phyloP scores from a whole-genome alignment of 2,329 filamentous ascomycete species.

The Sclerotinia nivalis region DNA sequence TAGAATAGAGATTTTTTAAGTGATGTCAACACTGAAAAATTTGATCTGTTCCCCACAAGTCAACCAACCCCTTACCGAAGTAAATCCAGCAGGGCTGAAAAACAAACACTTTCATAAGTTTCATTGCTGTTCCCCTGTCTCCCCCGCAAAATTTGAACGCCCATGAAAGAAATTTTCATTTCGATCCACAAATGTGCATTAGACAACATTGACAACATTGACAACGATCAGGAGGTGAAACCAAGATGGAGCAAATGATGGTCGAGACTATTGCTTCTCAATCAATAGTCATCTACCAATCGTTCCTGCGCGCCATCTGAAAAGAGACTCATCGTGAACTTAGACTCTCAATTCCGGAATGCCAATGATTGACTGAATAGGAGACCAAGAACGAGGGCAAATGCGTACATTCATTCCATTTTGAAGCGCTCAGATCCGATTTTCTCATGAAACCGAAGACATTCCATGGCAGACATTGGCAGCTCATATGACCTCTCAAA shows the following conservation, averaged over 20 bases:
- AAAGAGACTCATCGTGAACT: neutral
- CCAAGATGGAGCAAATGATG: slow-evolving; percentile 1
- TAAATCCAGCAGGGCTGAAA: slow-evolving; percentile 18
- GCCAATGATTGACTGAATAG: slow-evolving; percentile 8
- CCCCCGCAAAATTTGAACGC: slow-evolving; percentile 14
- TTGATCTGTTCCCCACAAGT: slow-evolving; percentile 11
- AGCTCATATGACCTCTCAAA: slow-evolving; percentile 1
- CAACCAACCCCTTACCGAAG: neutral
- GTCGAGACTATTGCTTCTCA: slow-evolving; percentile 2
- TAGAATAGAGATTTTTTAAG: slow-evolving; percentile 5
- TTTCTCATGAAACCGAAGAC: neutral
- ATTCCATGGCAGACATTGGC: neutral
- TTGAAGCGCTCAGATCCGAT: neutral
- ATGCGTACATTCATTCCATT: neutral
- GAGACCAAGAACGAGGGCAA: neutral
- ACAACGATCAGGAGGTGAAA: slow-evolving; percentile 16
- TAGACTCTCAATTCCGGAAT: neutral
- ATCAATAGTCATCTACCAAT: slow-evolving; percentile 15
- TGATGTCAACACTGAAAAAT: slow-evolving; percentile 19
- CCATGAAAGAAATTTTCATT: slow-evolving; percentile 20
- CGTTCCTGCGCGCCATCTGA: neutral
- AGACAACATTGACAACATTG: neutral
- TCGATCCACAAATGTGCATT: slow-evolving; percentile 14
- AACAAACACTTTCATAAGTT: neutral
- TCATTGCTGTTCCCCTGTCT: slow-evolving; percentile 3